These are phyloP conservation scores for Leucosporidium creatinivorum DNA, from an alignment of 768 basidiomycete genomes.

Conservation along the genomic window DNA sequence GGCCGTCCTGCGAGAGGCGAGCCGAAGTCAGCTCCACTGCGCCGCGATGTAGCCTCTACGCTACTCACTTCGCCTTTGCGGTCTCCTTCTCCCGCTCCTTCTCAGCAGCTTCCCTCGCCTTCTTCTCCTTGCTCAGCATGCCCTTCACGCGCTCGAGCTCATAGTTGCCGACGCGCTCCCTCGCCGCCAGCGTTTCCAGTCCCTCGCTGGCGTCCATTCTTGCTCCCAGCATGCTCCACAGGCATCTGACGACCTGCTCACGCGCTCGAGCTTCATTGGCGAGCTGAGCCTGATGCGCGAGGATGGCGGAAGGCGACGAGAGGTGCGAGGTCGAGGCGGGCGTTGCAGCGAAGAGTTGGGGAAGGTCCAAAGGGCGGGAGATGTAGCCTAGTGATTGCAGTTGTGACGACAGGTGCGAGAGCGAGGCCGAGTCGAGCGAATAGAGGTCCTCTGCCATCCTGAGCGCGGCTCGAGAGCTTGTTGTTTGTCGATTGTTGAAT, in stretches of 20 bases:
- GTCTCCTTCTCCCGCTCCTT: conserved; percentile 16
- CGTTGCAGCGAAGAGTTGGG: conserved; percentile 5
- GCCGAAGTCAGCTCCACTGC: neutral
- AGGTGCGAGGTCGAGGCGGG: neutral
- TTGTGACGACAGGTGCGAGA: conserved; percentile 14
- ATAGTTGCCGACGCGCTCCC: neutral
- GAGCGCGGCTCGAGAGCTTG: too few species aligned
- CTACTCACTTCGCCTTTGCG: conserved; percentile 10
- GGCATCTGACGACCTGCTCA: conserved; percentile 6
- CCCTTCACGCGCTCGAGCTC: conserved; percentile 10
- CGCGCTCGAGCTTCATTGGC: conserved; percentile 5
- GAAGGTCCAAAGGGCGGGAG: conserved; percentile 17
- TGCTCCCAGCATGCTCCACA: conserved; percentile 20
- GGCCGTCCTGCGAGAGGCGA: conserved; percentile 5
- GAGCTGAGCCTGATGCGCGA: neutral
- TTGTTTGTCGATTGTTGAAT: too few species aligned
- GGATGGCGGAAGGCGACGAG: neutral
- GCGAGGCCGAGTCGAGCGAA: neutral
- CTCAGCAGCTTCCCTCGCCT: neutral
- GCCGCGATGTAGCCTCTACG: too few species aligned
- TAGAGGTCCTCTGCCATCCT: too few species aligned
- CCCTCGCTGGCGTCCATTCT: conserved; percentile 1
- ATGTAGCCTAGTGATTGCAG: conserved; percentile 14
- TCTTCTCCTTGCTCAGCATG: neutral
- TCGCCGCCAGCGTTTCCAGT: neutral